Conservation (phyloP, 257 asterid species). For the Lithospermum erythrorhizon region DNA sequence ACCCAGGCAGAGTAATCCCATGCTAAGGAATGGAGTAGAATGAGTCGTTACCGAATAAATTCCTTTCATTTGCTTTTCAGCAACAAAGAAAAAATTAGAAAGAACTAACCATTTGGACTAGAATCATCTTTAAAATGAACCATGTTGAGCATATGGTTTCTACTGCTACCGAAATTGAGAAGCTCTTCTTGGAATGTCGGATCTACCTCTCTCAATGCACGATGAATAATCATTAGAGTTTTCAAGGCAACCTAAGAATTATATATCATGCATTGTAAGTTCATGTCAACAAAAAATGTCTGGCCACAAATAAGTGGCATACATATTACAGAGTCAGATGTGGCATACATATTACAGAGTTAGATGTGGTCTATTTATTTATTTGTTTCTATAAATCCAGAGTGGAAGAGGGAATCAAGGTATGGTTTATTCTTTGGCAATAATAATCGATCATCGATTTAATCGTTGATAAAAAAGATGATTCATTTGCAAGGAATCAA, state of each 20-base stretch:
- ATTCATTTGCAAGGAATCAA: background rate
- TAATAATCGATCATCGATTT: background rate
- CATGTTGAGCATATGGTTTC: constrained; percentile 78
- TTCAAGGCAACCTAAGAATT: constrained; percentile 78
- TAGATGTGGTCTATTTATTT: too few relatives aligned
- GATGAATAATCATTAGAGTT: constrained; percentile 87
- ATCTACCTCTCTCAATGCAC: constrained; percentile 94
- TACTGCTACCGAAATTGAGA: constrained; percentile 73
- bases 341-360: background rate
- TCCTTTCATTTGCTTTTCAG: constrained; percentile 3
- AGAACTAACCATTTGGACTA: constrained; percentile 68
- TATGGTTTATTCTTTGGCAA: background rate
- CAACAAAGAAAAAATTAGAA: background rate
- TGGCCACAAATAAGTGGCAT: too few relatives aligned
- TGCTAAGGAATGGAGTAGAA: constrained; percentile 38
- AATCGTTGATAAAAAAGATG: background rate
- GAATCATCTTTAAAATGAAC: constrained; percentile 97
- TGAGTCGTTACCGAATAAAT: constrained; percentile 8
- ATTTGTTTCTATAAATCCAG: background rate
- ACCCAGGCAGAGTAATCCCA: constrained; percentile 99
- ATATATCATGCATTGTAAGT: background rate
- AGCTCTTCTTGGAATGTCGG: constrained; percentile 95
- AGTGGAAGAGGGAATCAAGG: background rate
- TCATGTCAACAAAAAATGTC: too few relatives aligned
- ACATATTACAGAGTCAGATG: too few relatives aligned